Base-by-base conservation (phyloP, 2,329 filamentous ascomycete species). In the Thielaviopsis punctulata region DNA sequence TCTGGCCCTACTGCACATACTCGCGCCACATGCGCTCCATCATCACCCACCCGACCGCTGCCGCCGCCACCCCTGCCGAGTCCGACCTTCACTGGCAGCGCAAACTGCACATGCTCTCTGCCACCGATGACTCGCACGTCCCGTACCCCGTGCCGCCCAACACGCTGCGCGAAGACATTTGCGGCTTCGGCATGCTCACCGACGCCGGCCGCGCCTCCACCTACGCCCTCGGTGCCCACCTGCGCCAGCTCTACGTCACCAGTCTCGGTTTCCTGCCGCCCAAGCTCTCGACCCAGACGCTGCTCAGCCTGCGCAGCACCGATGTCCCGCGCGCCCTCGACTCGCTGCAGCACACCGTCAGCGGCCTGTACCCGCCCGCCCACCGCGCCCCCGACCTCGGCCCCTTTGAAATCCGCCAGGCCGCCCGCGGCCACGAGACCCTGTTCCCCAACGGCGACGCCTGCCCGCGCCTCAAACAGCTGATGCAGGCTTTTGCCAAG, bases 1-100 rank as follows among this genome's bases (percentile, higher is more conserved):
- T 80, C 66, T 98, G 92, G 92, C 87, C 92, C 1, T 96, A 95
- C 68, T 98, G 92, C 68, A 76, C 77, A 58, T 78, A 82, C 52
- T 85, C 84, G 21, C 76, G 79, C 55, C 80, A 82, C 58, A 75
- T 96, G 63, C 77, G 67, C 56, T 68, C 66, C 56, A 65, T 78
- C 27, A 39, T 55, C 44, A 47, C 27, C 19, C 24, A 24, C 15
- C 24, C 52, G 3, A 10, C 47, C 18, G 58, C 62, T 52, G 57
- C 65, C 46, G 59, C 60, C 19, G 61, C 62, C 48, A 63, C 62
- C 57, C 58, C 64, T 18, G 59, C 62, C n/a, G 22, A 41, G 5
- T 45, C 51, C 8, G 57, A 58, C 39, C 60, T 72, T 72, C 61
- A 68, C 68, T 43, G 68, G 68, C 7, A 68, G 68, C 41, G 68